Evolutionary conservation across 768 basidiomycete genomes (phyloP).

Genomic region (Leccinellum luteum): DNA sequence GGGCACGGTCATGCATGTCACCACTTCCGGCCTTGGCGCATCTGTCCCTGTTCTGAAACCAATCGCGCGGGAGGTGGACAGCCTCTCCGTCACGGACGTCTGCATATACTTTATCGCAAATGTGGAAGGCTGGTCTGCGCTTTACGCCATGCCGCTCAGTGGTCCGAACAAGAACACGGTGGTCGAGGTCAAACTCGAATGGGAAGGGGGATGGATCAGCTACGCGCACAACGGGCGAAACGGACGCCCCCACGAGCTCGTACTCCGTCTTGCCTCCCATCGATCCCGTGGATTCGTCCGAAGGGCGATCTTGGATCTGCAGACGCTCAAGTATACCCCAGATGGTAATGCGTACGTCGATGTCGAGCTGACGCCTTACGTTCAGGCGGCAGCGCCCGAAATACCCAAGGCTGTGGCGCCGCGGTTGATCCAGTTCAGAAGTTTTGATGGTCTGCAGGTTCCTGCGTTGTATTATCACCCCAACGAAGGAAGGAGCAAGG

Average conservation of each 20-base stretch:
- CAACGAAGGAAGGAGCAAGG: constrained; percentile 21
- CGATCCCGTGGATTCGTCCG: constrained; percentile 28
- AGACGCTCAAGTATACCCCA: constrained; percentile 16
- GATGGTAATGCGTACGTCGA: constrained; percentile 28
- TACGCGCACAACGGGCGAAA: constrained; percentile 34
- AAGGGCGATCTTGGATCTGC: constrained; percentile 31
- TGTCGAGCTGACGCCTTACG: constrained; percentile 28
- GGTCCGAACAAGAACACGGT: constrained; percentile 30
- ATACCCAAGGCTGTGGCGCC: constrained; percentile 29
- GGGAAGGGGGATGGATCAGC: constrained; percentile 32
- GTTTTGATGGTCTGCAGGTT: constrained; percentile 41
- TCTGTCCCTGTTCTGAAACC: constrained; percentile 32
- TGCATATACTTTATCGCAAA: constrained; percentile 37
- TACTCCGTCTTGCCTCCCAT: constrained; percentile 32
- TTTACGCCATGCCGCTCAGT: constrained; percentile 31
- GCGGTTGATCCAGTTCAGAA: constrained; percentile 36
- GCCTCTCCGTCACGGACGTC: constrained; percentile 25
- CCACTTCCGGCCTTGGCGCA: constrained; percentile 30
- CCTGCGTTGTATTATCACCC: constrained; percentile 45
- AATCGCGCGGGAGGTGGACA: constrained; percentile 34
- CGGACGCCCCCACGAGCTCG: constrained; percentile 33
- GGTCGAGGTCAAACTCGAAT: constrained; percentile 31
- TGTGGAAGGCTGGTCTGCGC: constrained; percentile 36
- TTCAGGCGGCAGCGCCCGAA: constrained; percentile 34
- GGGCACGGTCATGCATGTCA: constrained; percentile 35